Percentiles rank a stretch among this genome's conserved stretches.
These are phyloP conservation scores for Blastocystis sp. DNA, from an alignment of 352 stramenopile species.

Conservation along the genomic window DNA sequence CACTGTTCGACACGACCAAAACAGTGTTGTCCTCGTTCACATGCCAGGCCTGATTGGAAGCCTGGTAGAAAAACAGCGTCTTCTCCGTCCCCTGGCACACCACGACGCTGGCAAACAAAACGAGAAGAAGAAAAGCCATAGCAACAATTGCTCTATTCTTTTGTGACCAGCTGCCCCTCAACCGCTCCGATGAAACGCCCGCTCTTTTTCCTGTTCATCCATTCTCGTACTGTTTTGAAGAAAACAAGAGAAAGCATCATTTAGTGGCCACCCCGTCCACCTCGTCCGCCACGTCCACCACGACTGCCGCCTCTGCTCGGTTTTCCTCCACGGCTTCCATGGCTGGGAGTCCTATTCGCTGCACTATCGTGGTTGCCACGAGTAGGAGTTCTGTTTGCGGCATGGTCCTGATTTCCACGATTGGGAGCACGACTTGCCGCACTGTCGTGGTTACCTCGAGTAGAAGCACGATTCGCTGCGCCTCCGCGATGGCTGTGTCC, in stretches of 20 bases:
- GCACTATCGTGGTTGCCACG: neutral
- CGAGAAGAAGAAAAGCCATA: constrained; percentile 15
- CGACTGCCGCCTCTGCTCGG: neutral
- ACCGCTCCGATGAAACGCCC: neutral
- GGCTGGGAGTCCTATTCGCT: too few relatives aligned
- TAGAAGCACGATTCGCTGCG: neutral
- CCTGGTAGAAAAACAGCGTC: constrained; percentile 62
- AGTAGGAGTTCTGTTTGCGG: neutral
- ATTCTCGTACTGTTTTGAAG: neutral
- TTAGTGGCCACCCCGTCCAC: neutral
- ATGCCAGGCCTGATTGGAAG: constrained; percentile 16
- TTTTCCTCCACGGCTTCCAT: too few relatives aligned
- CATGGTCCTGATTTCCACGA: too few relatives aligned
- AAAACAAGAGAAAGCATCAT: neutral
- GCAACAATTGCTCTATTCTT: neutral
- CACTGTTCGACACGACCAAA: constrained; percentile 22
- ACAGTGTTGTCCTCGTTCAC: constrained; percentile 8
- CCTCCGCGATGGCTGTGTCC: neutral
- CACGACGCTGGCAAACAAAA: neutral
- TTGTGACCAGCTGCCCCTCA: neutral
- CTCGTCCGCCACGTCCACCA: neutral
- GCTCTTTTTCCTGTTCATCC: too few relatives aligned
- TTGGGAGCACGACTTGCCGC: too few relatives aligned
- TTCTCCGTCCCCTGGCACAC: neutral
- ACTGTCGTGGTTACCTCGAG: neutral